Evolutionary conservation across 371 early-diverging fungal species (phyloP).

Genomic region (Parasitella parasitica): DNA sequence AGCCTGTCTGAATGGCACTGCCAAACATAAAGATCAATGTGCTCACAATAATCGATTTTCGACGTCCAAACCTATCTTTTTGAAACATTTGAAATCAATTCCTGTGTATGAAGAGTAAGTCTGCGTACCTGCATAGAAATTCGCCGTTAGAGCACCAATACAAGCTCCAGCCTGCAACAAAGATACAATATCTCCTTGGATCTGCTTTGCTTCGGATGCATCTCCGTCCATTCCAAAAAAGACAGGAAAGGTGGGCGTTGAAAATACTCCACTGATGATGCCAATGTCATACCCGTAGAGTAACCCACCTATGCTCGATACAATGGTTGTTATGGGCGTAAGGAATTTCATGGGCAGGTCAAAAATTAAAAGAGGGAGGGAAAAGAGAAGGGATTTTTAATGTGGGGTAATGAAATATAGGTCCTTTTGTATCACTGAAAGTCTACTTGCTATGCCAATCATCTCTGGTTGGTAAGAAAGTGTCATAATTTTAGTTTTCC

Average conservation of each 20-base stretch:
- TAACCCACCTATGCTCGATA: conserved; percentile 14
- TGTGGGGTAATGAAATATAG: not conserved
- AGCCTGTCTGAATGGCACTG: conserved; percentile 65
- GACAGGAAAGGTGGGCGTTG: conserved; percentile 1
- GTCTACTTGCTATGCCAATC: not conserved
- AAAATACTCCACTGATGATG: conserved; percentile 16
- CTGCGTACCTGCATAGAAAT: conserved; percentile 15
- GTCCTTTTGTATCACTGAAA: not conserved
- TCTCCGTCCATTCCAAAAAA: conserved; percentile 12
- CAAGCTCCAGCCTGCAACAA: conserved; percentile 24
- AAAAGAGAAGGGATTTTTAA: too few species aligned
- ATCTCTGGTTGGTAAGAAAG: not conserved
- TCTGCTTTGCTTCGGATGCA: conserved; percentile 6
- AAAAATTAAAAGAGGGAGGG: not conserved
- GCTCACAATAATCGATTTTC: conserved; percentile 12
- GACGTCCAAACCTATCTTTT: conserved; percentile 20
- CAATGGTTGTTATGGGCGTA: not conserved
- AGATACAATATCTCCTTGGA: conserved; percentile 21
- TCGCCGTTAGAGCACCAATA: conserved; percentile 20
- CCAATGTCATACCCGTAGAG: conserved; percentile 17
- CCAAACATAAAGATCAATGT: conserved; percentile 71
- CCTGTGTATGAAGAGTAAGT: not conserved
- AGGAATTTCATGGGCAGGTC: not conserved
- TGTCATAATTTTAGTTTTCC: not conserved
- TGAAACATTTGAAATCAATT: not conserved